Evolutionary conservation across 805 yeast genomes (phyloP).

Genomic region (Peterozyma xylosa): DNA sequence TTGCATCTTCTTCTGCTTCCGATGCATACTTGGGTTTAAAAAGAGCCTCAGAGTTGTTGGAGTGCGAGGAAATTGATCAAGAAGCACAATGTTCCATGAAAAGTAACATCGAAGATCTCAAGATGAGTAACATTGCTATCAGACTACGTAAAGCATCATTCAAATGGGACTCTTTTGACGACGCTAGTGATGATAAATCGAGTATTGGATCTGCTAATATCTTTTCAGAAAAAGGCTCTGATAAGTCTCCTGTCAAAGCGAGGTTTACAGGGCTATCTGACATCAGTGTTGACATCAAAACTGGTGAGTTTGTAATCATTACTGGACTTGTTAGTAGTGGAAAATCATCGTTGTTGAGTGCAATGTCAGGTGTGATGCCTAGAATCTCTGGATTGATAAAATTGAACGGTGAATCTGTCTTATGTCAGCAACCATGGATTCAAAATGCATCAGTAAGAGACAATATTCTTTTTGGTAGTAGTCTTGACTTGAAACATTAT

Average conservation of each 20-base stretch:
- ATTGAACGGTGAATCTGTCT: conserved; percentile 43
- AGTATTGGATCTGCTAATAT: conserved; percentile 8
- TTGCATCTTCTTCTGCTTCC: conserved; percentile 50
- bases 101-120: neutral
- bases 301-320: conserved; percentile 57
- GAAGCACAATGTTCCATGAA: conserved; percentile 14
- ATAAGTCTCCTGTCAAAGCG: neutral
- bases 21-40: conserved; percentile 52
- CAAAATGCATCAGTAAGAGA: conserved; percentile 74
- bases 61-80: conserved; percentile 22
- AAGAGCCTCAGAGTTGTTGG: conserved; percentile 43
- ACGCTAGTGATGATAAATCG: conserved; percentile 14
- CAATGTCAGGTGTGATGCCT: conserved; percentile 64
- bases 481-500: conserved; percentile 44
- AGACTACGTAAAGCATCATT: conserved; percentile 42
- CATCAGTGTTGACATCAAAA: conserved; percentile 38
- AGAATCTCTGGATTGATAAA: conserved; percentile 42
- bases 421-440: conserved; percentile 64
- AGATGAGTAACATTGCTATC: conserved; percentile 28
- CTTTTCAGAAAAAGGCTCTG: neutral
- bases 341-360: conserved; percentile 63
- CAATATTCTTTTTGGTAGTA: conserved; percentile 62
- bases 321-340: conserved; percentile 78
- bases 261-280: conserved; percentile 31
- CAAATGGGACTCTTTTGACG: conserved; percentile 47